Conservation (phyloP, 331 rosid species). For the Quercus tomentella region DNA sequence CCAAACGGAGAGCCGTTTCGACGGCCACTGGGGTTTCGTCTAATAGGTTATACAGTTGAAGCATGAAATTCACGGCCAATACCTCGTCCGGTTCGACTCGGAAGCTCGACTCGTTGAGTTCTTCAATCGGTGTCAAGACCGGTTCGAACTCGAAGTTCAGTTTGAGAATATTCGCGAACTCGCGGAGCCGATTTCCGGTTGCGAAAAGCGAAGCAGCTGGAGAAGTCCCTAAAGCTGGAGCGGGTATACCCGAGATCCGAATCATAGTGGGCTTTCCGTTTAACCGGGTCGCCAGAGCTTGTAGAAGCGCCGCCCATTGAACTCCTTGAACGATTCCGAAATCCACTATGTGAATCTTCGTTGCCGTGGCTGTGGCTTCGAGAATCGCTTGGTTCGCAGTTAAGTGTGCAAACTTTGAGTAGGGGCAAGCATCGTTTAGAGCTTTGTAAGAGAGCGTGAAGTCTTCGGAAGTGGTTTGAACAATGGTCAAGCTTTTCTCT, state of each 20-base stretch:
- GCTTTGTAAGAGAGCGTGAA: slow-evolving; percentile 77
- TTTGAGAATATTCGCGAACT: slow-evolving; percentile 76
- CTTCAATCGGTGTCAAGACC: slow-evolving; percentile 58
- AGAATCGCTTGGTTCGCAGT: slow-evolving; percentile 94
- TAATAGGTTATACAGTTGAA: slow-evolving; percentile 71
- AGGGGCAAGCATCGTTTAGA: slow-evolving; percentile 90
- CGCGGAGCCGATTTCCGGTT: slow-evolving; percentile 71
- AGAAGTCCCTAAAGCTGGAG: slow-evolving; percentile 57
- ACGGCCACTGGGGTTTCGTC: slow-evolving; percentile 60
- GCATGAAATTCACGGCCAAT: slow-evolving; percentile 90
- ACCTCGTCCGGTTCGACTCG: slow-evolving; percentile 53
- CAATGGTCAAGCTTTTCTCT: slow-evolving; percentile 13
- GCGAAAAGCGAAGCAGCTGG: slow-evolving; percentile 61
- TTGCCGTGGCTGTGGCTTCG: slow-evolving; percentile 67
- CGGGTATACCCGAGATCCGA: slow-evolving; percentile 87
- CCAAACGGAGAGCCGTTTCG: slow-evolving; percentile 53
- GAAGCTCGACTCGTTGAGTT: slow-evolving; percentile 57
- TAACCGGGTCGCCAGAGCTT: slow-evolving; percentile 85
- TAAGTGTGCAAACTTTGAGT: slow-evolving; percentile 87
- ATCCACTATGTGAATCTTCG: slow-evolving; percentile 79
- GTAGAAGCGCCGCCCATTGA: slow-evolving; percentile 94
- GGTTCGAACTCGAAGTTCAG: slow-evolving; percentile 73
- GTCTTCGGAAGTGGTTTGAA: slow-evolving; percentile 48
- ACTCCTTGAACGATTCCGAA: slow-evolving; percentile 92
- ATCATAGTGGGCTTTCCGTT: slow-evolving; percentile 67